A percentile compares a stretch with the other conserved stretches of the same genome.
These are phyloP conservation scores for Aspergillus carlsbadensis DNA, from an alignment of 495 filamentous ascomycete genomes.

Conservation along the genomic window DNA sequence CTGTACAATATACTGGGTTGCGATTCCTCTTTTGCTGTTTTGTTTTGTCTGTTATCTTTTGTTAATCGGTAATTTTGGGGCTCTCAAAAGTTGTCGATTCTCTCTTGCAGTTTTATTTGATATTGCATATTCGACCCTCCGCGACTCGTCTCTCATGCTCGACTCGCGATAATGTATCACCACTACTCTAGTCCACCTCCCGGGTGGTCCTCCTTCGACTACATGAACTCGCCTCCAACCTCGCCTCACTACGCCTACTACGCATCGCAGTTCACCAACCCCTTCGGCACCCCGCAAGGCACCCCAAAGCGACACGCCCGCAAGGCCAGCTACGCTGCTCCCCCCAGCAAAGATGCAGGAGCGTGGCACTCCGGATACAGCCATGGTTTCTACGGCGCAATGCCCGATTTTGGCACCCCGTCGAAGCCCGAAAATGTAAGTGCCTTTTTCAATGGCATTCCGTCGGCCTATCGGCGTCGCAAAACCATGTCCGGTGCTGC, in stretches of 20 bases:
- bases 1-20: conserved; percentile 51
- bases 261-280: conserved; percentile 41
- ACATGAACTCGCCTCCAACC: conserved; percentile 50
- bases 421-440: conserved; percentile 60
- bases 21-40: conserved; percentile 21
- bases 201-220: conserved; percentile 51
- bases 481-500: conserved; percentile 38
- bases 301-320: conserved; percentile 43
- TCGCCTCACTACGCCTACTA: conserved; percentile 52
- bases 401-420: conserved; percentile 49
- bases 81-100: conserved; percentile 14
- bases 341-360: conserved; percentile 32
- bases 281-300: conserved; percentile 39
- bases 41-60: conserved; percentile 20
- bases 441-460: conserved; percentile 49
- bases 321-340: conserved; percentile 48
- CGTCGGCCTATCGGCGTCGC: conserved; percentile 30
- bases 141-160: conserved; percentile 31
- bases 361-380: conserved; percentile 42
- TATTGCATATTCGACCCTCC: conserved; percentile 14
- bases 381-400: conserved; percentile 41
- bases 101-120: conserved; percentile 10
- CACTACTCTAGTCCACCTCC: conserved; percentile 48
- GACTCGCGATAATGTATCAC: conserved; percentile 51
- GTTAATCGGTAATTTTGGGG: conserved; percentile 17